Percentiles rank a stretch among this genome's conserved stretches.
Conservation (phyloP, 495 filamentous ascomycete genomes). For the Penicillium manginii region DNA sequence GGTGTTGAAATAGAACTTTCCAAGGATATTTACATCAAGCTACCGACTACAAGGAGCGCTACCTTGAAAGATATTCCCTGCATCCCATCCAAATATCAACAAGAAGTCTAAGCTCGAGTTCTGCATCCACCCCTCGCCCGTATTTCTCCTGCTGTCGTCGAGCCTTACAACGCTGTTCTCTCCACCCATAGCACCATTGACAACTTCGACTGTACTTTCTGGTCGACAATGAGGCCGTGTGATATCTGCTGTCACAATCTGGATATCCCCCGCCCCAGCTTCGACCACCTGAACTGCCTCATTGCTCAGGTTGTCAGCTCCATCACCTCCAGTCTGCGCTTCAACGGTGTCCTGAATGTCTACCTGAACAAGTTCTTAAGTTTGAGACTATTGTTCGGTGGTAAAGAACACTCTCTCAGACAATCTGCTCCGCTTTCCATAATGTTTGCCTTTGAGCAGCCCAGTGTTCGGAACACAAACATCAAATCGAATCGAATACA, state of each 20-base stretch:
- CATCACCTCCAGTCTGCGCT: conserved; percentile 87
- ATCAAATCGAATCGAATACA: too few species aligned
- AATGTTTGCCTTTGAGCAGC: too few species aligned
- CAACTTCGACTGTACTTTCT: conserved; percentile 92
- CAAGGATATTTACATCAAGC: too few species aligned
- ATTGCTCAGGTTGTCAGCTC: conserved; percentile 93
- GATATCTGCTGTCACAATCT: conserved; percentile 89
- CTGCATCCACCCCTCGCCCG: conserved; percentile 86
- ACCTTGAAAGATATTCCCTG: too few species aligned
- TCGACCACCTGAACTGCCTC: conserved; percentile 86
- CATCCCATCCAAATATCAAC: too few species aligned
- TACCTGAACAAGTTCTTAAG: conserved; percentile 93
- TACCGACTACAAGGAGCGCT: too few species aligned
- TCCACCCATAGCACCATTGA: conserved; percentile 93
- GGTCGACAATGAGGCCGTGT: conserved; percentile 92
- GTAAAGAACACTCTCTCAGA: too few species aligned
- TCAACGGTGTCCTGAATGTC: conserved; percentile 89
- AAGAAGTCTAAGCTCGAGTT: conserved; percentile 97
- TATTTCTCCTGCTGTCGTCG: conserved; percentile 84
- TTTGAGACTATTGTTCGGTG: too few species aligned
- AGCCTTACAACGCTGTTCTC: conserved; percentile 92
- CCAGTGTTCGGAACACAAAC: too few species aligned
- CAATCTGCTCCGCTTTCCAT: too few species aligned
- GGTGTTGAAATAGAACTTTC: too few species aligned
- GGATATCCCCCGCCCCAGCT: conserved; percentile 83